A percentile compares a stretch with the other conserved stretches of the same genome.
phyloP scores from a whole-genome alignment of 2,329 filamentous ascomycete species.

The Exophiala phaeomuriformis region DNA sequence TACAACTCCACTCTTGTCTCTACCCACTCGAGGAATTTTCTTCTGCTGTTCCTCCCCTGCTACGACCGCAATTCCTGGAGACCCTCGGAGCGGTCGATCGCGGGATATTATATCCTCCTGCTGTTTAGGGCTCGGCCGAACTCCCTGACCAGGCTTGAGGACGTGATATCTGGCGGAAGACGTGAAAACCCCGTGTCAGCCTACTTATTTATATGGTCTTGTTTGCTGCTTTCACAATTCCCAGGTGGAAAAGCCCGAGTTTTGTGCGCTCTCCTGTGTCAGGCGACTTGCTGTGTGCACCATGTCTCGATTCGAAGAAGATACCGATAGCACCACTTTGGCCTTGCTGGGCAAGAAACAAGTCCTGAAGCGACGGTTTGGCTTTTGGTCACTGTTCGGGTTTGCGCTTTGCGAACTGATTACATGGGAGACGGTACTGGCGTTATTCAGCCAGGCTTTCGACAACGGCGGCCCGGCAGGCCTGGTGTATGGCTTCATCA shows the following conservation, averaged over 20 bases:
- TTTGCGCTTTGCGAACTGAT: conserved; percentile 42
- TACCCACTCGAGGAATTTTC: too few relatives aligned
- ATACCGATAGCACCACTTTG: conserved; percentile 34
- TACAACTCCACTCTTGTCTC: too few relatives aligned
- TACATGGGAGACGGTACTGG: conserved; percentile 42
- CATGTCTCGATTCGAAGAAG: conserved; percentile 11
- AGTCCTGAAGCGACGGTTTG: conserved; percentile 40
- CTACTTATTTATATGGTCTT: too few relatives aligned
- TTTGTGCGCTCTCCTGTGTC: not conserved
- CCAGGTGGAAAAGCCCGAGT: too few relatives aligned
- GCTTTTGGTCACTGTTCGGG: conserved; percentile 38
- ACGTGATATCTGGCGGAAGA: not conserved
- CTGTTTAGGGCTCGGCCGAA: not conserved
- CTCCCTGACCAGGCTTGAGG: not conserved
- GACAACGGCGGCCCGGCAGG: conserved; percentile 44
- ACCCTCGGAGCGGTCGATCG: too few relatives aligned
- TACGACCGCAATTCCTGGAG: too few relatives aligned
- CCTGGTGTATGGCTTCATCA: conserved; percentile 46
- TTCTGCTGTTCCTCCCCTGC: too few relatives aligned
- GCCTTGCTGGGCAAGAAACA: conserved; percentile 42
- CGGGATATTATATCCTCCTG: not conserved
- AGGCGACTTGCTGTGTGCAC: not conserved
- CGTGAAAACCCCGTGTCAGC: too few relatives aligned
- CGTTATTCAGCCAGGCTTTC: conserved; percentile 38
- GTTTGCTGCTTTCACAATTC: too few relatives aligned